phyloP scores from a whole-genome alignment of 768 basidiomycete genomes.

The Boletus barrowsii region DNA sequence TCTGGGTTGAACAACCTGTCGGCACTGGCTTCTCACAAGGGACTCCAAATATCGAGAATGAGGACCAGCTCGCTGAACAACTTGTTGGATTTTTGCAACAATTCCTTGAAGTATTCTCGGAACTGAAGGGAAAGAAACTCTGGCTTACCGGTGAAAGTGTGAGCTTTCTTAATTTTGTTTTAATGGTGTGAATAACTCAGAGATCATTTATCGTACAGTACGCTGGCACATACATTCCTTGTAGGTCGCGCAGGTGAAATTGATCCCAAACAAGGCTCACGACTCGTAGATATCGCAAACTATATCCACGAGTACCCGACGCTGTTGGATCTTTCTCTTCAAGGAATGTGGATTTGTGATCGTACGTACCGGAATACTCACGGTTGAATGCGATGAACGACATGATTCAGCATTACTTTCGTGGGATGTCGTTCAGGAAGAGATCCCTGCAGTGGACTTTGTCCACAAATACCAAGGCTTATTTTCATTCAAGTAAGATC shows the following conservation, averaged over 20 bases:
- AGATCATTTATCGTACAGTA: too few relatives aligned
- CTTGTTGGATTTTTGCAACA: constrained; percentile 63
- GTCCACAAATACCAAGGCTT: constrained; percentile 70
- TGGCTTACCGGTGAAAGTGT: too few relatives aligned
- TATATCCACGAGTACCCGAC: constrained; percentile 62
- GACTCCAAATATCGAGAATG: constrained; percentile 55
- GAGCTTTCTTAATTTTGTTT: too few relatives aligned
- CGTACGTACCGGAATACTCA: constrained; percentile 40
- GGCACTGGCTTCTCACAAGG: constrained; percentile 80
- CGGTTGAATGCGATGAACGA: not conserved
- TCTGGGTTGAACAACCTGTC: constrained; percentile 79
- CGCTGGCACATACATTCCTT: constrained; percentile 49
- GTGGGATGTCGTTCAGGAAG: constrained; percentile 60
- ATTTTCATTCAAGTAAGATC: constrained; percentile 68
- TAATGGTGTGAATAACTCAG: too few relatives aligned
- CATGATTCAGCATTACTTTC: constrained; percentile 49
- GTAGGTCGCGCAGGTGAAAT: constrained; percentile 32
- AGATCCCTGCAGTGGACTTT: constrained; percentile 72
- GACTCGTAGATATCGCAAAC: constrained; percentile 64
- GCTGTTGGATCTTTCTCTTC: constrained; percentile 52
- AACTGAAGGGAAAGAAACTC: constrained; percentile 60
- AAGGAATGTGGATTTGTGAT: constrained; percentile 72
- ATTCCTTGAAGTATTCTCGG: constrained; percentile 71
- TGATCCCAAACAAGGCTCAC: not conserved
- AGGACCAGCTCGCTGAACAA: constrained; percentile 56